Percentiles rank a stretch among this genome's conserved stretches.
These are phyloP conservation scores for Lactifluus pinguis DNA, from an alignment of 768 basidiomycete species.

Conservation along the genomic window DNA sequence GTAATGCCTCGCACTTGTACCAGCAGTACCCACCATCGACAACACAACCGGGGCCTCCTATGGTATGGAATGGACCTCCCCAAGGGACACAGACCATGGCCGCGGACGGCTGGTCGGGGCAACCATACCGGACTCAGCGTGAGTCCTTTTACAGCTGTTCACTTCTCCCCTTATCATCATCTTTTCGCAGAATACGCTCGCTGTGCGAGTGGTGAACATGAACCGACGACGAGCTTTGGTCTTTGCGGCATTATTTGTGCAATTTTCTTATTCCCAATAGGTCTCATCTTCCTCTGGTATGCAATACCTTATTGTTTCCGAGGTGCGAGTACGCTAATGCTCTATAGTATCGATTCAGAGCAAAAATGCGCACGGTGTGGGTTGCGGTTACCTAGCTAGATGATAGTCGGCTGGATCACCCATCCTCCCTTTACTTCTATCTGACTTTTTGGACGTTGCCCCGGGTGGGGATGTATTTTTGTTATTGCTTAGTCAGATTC, in stretches of 20 bases:
- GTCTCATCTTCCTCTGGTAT: constrained; percentile 24
- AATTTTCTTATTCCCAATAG: constrained; percentile 24
- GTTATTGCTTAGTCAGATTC: neutral
- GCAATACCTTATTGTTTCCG: neutral
- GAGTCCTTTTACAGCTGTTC: neutral
- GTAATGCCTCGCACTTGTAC: neutral
- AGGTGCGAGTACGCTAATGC: neutral
- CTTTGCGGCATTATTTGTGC: constrained; percentile 26
- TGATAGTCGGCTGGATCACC: neutral
- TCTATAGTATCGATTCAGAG: constrained; percentile 21
- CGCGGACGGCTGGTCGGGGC: constrained; percentile 6
- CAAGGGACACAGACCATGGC: neutral
- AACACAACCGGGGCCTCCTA: neutral
- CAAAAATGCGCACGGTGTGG: constrained; percentile 25
- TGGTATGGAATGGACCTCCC: neutral
- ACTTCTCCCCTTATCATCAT: neutral
- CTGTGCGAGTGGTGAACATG: constrained; percentile 27
- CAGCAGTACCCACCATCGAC: constrained; percentile 9
- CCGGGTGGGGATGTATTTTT: constrained; percentile 1
- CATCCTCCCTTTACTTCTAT: neutral
- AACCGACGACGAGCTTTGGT: constrained; percentile 23
- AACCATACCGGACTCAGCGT: constrained; percentile 20
- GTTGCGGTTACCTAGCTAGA: constrained; percentile 11
- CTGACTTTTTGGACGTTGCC: neutral
- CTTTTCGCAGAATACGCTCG: constrained; percentile 18